These are phyloP conservation scores for Cyphellophora europaea DNA, from an alignment of 2,329 filamentous ascomycete genomes.

Conservation along the genomic window DNA sequence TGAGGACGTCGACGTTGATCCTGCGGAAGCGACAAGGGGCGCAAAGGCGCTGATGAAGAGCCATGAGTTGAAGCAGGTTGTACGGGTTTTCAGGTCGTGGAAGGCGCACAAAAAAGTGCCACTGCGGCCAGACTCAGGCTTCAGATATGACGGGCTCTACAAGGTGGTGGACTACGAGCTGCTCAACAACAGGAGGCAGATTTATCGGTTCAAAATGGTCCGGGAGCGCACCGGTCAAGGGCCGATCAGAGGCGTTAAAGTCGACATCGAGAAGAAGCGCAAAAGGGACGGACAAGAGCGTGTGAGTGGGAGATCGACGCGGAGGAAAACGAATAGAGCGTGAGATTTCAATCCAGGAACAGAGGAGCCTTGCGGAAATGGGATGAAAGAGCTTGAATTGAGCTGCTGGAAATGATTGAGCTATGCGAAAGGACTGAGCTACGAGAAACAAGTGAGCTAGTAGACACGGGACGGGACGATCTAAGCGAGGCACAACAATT, in stretches of 20 bases:
- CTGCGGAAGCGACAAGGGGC: slow-evolving; percentile 13
- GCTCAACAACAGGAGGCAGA: slow-evolving; percentile 30
- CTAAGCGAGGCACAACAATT: too few species aligned
- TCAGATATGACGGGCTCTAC: slow-evolving; percentile 53
- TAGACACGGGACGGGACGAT: too few species aligned
- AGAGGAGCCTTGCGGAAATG: too few species aligned
- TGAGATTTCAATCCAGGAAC: too few species aligned
- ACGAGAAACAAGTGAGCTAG: too few species aligned
- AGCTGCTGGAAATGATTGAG: too few species aligned
- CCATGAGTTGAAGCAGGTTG: slow-evolving; percentile 24
- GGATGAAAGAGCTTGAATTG: too few species aligned
- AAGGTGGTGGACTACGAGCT: slow-evolving; percentile 30
- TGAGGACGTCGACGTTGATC: not conserved
- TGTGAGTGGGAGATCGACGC: too few species aligned
- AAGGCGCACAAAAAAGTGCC: slow-evolving; percentile 23
- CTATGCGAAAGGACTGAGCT: too few species aligned
- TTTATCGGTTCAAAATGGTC: slow-evolving; percentile 39
- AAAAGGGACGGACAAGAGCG: too few species aligned
- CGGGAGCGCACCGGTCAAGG: slow-evolving; percentile 30
- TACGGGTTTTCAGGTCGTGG: slow-evolving; percentile 43
- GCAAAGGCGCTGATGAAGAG: slow-evolving; percentile 37
- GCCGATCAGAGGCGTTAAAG: slow-evolving; percentile 10
- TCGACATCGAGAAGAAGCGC: too few species aligned
- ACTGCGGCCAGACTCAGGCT: slow-evolving; percentile 38
- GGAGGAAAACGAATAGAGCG: too few species aligned